A percentile compares a stretch with the other conserved stretches of the same genome.
phyloP scores from a whole-genome alignment of 2,329 filamentous ascomycete species.

The Microdochium trichocladiopsis region DNA sequence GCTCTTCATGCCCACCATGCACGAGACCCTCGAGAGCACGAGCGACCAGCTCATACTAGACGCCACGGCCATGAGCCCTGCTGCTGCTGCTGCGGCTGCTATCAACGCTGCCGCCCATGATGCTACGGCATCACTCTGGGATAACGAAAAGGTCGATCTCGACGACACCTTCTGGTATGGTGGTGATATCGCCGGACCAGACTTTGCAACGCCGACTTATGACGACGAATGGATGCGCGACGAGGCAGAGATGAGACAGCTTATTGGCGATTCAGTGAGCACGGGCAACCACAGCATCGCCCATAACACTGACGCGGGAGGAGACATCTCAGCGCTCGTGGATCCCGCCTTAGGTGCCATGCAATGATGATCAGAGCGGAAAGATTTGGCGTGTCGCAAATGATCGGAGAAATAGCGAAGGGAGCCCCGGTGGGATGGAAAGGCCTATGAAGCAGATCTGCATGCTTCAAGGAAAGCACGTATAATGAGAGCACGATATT shows the following conservation, averaged over 20 bases:
- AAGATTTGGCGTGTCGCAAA: too few species aligned
- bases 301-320: neutral
- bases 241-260: constrained; percentile 33
- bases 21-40: neutral
- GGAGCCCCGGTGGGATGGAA: neutral
- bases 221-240: constrained; percentile 35
- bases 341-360: neutral
- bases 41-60: neutral
- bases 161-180: constrained; percentile 8
- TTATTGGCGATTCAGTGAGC: constrained; percentile 15
- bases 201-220: constrained; percentile 15
- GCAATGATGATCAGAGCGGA: too few species aligned
- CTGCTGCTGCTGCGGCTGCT: neutral
- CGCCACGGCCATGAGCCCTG: too few species aligned
- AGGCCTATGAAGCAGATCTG: too few species aligned
- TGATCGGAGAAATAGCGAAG: too few species aligned
- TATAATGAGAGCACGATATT: neutral
- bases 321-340: neutral
- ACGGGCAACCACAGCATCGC: neutral
- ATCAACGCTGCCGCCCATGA: constrained; percentile 4
- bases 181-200: constrained; percentile 14
- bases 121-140: neutral
- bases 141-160: neutral
- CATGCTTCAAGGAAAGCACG: neutral
- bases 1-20: neutral